These are phyloP conservation scores for Keqinozyma sinolaborantium DNA, from an alignment of 1,139 yeast species.

Conservation along the genomic window DNA sequence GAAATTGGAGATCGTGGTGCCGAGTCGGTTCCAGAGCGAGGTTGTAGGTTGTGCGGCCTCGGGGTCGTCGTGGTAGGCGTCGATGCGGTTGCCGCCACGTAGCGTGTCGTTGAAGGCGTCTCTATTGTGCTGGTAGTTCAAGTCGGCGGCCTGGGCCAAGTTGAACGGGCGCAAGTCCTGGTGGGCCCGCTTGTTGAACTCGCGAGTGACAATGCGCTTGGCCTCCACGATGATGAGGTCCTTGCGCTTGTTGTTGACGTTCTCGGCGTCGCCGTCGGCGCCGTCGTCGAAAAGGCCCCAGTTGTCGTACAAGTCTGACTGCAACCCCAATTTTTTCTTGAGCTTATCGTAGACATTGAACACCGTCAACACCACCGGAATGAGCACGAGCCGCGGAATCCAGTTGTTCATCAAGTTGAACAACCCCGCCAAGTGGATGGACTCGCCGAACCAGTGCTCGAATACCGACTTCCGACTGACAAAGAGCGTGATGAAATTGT, in stretches of 20 bases:
- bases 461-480: conserved; percentile 45
- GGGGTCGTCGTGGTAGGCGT: conserved; percentile 4
- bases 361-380: conserved; percentile 62
- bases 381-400: conserved; percentile 66
- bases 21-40: conserved; percentile 5
- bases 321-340: conserved; percentile 43
- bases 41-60: conserved; percentile 2
- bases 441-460: conserved; percentile 66
- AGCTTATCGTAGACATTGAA: conserved; percentile 70
- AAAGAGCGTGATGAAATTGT: conserved; percentile 70
- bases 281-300: conserved; percentile 47
- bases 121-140: conserved; percentile 30
- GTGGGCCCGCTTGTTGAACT: conserved; percentile 25
- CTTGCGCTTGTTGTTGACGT: conserved; percentile 20
- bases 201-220: conserved; percentile 36
- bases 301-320: conserved; percentile 54
- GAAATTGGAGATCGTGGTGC: conserved; percentile 3
- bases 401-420: conserved; percentile 71
- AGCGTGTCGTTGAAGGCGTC: conserved; percentile 16
- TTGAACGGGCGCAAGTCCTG: conserved; percentile 24
- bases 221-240: conserved; percentile 43
- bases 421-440: conserved; percentile 71
- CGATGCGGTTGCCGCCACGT: background rate
- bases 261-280: conserved; percentile 12
- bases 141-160: conserved; percentile 23